Percentiles rank a stretch among this genome's conserved stretches.
These are phyloP conservation scores for Porcisia deanei DNA, from an alignment of 208 protist species.

Conservation along the genomic window DNA sequence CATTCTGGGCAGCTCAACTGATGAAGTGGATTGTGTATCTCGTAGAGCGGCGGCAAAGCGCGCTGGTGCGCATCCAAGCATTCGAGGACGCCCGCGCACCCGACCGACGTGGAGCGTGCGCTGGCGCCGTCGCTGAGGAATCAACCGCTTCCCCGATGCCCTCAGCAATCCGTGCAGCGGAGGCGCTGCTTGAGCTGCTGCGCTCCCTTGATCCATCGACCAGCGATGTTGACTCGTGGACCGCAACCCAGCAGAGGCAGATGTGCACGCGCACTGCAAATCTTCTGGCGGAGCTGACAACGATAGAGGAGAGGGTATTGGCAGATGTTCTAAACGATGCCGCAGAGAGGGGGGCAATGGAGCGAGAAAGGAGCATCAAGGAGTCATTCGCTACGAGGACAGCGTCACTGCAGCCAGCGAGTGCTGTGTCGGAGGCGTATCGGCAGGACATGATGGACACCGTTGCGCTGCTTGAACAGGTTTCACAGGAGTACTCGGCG, in stretches of 20 bases:
- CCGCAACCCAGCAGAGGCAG: conserved; percentile 18
- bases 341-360: conserved; percentile 25
- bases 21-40: conserved; percentile 33
- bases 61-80: conserved; percentile 21
- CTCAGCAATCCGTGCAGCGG: conserved; percentile 5
- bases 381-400: not conserved
- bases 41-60: conserved; percentile 10
- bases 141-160: not conserved
- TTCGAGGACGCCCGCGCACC: conserved; percentile 27
- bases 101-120: conserved; percentile 2
- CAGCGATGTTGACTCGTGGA: conserved; percentile 10
- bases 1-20: conserved; percentile 15
- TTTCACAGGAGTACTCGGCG: conserved; percentile 29
- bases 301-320: conserved; percentile 20
- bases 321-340: conserved; percentile 31
- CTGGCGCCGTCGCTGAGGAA: not conserved
- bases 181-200: conserved; percentile 21
- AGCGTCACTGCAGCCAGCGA: not conserved
- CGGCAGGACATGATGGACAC: conserved; percentile 30
- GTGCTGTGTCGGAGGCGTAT: conserved; percentile 8
- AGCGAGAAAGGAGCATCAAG: conserved; percentile 1
- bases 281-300: conserved; percentile 24
- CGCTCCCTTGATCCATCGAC: conserved; percentile 10
- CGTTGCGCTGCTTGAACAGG: conserved; percentile 24
- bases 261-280: conserved; percentile 25